phyloP scores from a whole-genome alignment of 257 asterid genomes.

The Galeopsis tetrahit region DNA sequence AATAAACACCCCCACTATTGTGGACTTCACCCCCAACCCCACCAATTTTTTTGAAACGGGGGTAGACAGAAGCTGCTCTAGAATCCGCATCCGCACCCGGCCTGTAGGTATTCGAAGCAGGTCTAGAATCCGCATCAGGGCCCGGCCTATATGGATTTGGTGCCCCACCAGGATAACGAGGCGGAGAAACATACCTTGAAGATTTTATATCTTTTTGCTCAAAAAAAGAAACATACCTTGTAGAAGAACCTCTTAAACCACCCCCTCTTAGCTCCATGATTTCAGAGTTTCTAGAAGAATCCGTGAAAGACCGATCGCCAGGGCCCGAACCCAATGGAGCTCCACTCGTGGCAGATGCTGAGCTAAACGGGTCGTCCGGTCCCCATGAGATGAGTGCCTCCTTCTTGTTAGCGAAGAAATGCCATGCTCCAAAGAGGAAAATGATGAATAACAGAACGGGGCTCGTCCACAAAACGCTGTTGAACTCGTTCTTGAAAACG shows the following conservation, averaged over 20 bases:
- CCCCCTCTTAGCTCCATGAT: slow-evolving; percentile 65
- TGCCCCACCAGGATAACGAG: slow-evolving; percentile 60
- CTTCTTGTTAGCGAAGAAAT: slow-evolving; percentile 89
- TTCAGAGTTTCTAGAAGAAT: slow-evolving; percentile 72
- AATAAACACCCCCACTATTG: too few species aligned
- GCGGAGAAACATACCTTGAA: slow-evolving; percentile 81
- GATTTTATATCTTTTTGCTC: too few species aligned
- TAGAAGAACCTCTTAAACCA: slow-evolving; percentile 61
- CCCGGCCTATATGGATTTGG: slow-evolving; percentile 55
- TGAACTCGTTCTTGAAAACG: slow-evolving; percentile 72
- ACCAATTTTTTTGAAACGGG: too few species aligned
- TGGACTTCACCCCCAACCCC: too few species aligned
- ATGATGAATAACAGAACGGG: slow-evolving; percentile 83
- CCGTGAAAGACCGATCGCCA: slow-evolving; percentile 58
- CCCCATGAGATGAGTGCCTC: slow-evolving; percentile 97
- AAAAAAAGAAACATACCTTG: slow-evolving; percentile 79
- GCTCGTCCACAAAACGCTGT: slow-evolving; percentile 80
- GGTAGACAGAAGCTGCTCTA: slow-evolving; percentile 59
- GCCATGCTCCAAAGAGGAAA: slow-evolving; percentile 88
- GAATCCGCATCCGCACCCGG: slow-evolving; percentile 56
- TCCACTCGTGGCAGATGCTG: slow-evolving; percentile 52
- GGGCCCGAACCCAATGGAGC: slow-evolving; percentile 52
- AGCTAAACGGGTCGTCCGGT: slow-evolving; percentile 72
- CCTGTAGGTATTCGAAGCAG: slow-evolving; percentile 53
- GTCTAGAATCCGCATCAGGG: slow-evolving; percentile 55